These are phyloP conservation scores for Metarhizium rileyi DNA, from an alignment of 2,329 filamentous ascomycete genomes.

Conservation along the genomic window DNA sequence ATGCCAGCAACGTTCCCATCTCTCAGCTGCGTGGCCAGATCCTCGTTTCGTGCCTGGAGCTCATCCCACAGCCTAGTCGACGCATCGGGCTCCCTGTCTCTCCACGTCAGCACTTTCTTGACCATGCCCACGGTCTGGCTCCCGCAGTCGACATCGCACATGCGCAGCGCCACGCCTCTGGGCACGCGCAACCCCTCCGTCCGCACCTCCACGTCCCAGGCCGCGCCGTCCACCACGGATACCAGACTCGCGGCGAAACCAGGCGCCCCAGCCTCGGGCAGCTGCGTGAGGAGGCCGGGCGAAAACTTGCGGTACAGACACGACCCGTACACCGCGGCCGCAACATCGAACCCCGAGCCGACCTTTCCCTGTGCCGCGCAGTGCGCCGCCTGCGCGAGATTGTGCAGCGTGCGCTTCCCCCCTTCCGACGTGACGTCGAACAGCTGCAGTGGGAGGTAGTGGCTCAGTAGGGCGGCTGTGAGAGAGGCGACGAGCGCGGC, in stretches of 20 bases:
- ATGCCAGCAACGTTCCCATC: slow-evolving; percentile 35
- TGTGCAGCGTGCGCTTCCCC: slow-evolving; percentile 63
- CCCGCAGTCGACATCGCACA: slow-evolving; percentile 95
- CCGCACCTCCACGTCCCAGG: slow-evolving; percentile 73
- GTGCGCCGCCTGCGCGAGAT: slow-evolving; percentile 86
- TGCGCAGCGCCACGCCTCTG: slow-evolving; percentile 63
- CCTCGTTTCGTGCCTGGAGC: slow-evolving; percentile 66
- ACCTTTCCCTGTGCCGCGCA: slow-evolving; percentile 96
- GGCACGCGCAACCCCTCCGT: slow-evolving; percentile 66
- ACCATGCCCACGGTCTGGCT: slow-evolving; percentile 94
- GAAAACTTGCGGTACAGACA: slow-evolving; percentile 92
- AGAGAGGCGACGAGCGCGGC: slow-evolving; percentile 88
- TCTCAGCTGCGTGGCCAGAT: slow-evolving; percentile 55
- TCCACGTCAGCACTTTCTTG: slow-evolving; percentile 80
- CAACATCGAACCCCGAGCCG: slow-evolving; percentile 91
- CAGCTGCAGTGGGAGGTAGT: slow-evolving; percentile 52
- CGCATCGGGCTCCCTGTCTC: slow-evolving; percentile 50
- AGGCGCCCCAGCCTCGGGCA: slow-evolving; percentile 56
- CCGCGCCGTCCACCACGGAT: slow-evolving; percentile 52
- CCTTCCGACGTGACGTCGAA: slow-evolving; percentile 48
- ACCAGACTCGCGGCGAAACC: slow-evolving; percentile 60
- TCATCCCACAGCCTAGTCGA: slow-evolving; percentile 64
- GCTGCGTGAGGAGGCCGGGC: slow-evolving; percentile 55
- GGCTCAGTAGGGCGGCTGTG: slow-evolving; percentile 63
- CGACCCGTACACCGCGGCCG: slow-evolving; percentile 83